Evolutionary conservation across 371 early-diverging fungal species (phyloP).

Genomic region (Syncephalastrum sp.): DNA sequence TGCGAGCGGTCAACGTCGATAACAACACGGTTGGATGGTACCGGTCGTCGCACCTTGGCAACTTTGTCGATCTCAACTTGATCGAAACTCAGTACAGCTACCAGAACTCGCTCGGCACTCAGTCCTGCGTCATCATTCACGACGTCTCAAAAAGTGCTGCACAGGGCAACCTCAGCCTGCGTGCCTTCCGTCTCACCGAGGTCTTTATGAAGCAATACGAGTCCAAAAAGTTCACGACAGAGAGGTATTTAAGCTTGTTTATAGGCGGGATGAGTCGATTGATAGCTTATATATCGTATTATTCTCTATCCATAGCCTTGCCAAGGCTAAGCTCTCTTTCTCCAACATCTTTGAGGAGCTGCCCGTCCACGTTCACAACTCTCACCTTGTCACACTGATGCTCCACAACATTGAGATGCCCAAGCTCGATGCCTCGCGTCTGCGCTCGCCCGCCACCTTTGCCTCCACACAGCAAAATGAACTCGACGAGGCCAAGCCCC

Average conservation of each 20-base stretch:
- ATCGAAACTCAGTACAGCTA: constrained; percentile 90
- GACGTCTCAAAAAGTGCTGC: constrained; percentile 80
- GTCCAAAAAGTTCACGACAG: constrained; percentile 85
- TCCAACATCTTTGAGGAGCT: constrained; percentile 88
- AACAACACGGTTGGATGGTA: constrained; percentile 98
- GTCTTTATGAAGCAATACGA: constrained; percentile 84
- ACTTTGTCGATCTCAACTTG: constrained; percentile 87
- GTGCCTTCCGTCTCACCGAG: constrained; percentile 87
- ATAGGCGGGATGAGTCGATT: not conserved
- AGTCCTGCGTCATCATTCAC: constrained; percentile 90
- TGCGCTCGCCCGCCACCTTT: constrained; percentile 46
- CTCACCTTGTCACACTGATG: constrained; percentile 78
- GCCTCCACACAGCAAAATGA: constrained; percentile 39
- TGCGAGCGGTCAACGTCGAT: constrained; percentile 93
- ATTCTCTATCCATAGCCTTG: constrained; percentile 36
- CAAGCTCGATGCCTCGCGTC: constrained; percentile 42
- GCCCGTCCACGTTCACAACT: constrained; percentile 84
- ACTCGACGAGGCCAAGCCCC: constrained; percentile 51
- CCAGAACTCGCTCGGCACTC: constrained; percentile 80
- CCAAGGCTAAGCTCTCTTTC: constrained; percentile 77
- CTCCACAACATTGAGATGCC: constrained; percentile 77
- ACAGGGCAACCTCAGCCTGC: constrained; percentile 84
- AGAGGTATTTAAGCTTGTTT: constrained; percentile 38
- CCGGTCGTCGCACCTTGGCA: constrained; percentile 84
- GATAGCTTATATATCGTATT: not conserved